Evolutionary conservation across 1,139 yeast genomes (phyloP), one percentile per base, ranked within the genome.

Genomic region (Yamadazyma conglobata): DNA sequence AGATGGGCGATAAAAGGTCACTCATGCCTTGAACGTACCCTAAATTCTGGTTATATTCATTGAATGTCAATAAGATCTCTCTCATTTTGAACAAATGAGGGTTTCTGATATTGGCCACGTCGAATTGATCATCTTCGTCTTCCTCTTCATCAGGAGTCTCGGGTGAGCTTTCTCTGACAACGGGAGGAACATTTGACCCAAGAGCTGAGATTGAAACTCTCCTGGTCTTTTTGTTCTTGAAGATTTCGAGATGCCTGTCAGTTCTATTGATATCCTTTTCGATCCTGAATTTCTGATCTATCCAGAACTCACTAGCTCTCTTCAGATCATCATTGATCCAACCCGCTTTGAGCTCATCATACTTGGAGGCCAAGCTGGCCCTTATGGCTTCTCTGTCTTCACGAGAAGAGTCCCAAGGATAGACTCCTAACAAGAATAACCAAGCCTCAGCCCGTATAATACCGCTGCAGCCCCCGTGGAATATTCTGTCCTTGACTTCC

Each of bases 21-120:
- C 94, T 80, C 99, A 91, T 91, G 2, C 99, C 99, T 59, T 91
- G 99, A 14, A 91, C 96, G 50, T 91, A 91, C 0, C 98, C 98
- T 45, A 93, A 60, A 43, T 87, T 82, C 28, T 64, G 68, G 54
- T 91, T 91, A 54, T 79, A 74, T 55, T 85, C 89, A 54, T 91
- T 89, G 50, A 83, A 91, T 1, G 96, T 86, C 35, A 87, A 69
- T 25, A 91, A 66, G 41, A 93, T 83, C 45, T 85, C 89, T 46
- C 88, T 74, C 63, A 91, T 63, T 32, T 64, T 73, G 40, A 75
- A 71, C 38, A 91, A 63, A 56, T 91, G 89, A 8, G 79, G 76
- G 46, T 82, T 82, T 31, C 59, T 65, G 31, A 85, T 74, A 42
- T 74, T 63, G 17, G 77, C 59, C 19, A 66, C 58, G 40, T 67